Conservation (phyloP, 805 yeast genomes). For the Pichia californica region DNA sequence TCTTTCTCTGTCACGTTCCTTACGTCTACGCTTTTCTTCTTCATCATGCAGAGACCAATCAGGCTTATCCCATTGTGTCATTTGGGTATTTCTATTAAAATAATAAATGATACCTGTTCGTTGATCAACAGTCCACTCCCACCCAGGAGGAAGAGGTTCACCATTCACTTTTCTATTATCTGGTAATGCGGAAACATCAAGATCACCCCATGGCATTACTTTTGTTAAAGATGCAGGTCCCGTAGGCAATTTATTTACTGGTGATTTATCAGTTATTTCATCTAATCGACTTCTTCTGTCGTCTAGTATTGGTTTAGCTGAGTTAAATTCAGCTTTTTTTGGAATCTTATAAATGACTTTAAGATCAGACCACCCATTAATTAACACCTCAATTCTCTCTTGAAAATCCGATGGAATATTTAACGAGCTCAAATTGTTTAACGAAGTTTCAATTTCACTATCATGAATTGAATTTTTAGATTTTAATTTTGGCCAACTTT, state of each 20-base stretch:
- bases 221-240: slow-evolving; percentile 10
- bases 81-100: slow-evolving; percentile 42
- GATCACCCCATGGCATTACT: slow-evolving; percentile 17
- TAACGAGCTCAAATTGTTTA: slow-evolving; percentile 34
- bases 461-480: slow-evolving; percentile 65
- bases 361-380: slow-evolving; percentile 64
- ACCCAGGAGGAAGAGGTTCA: slow-evolving; percentile 49
- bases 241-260: slow-evolving; percentile 6
- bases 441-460: slow-evolving; percentile 63
- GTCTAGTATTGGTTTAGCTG: slow-evolving; percentile 12
- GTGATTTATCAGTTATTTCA: slow-evolving; percentile 2
- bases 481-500: slow-evolving; percentile 64
- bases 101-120: slow-evolving; percentile 43
- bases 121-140: slow-evolving; percentile 54
- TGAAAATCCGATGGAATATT: slow-evolving; percentile 19
- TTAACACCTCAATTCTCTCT: slow-evolving; percentile 36
- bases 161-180: slow-evolving; percentile 24
- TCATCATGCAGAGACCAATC: slow-evolving; percentile 9
- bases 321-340: slow-evolving; percentile 37
- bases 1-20: slow-evolving; percentile 15
- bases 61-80: slow-evolving; percentile 61
- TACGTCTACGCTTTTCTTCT: slow-evolving; percentile 9
- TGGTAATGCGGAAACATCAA: slow-evolving; percentile 14
- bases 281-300: slow-evolving; percentile 20
- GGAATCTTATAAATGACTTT: slow-evolving; percentile 86